phyloP scores from a whole-genome alignment of 2,329 filamentous ascomycete species.

The Diplodia intermedia region DNA sequence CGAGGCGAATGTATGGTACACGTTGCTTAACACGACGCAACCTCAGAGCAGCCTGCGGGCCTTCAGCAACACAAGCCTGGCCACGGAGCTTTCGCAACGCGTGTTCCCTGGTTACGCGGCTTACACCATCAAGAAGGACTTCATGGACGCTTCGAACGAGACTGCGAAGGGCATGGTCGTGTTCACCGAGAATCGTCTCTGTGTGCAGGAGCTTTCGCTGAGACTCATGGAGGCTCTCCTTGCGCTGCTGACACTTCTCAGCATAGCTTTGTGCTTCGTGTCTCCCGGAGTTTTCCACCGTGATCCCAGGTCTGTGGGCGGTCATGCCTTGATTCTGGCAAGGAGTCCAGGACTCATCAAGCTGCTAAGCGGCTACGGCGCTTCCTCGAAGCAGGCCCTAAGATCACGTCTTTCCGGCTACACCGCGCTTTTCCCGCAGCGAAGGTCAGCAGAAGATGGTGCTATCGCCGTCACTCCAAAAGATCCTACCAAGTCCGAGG shows the following conservation, averaged over 20 bases:
- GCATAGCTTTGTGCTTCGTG: background rate
- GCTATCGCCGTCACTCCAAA: background rate
- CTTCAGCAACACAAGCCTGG: background rate
- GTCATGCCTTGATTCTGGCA: background rate
- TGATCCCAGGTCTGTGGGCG: background rate
- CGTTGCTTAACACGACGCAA: background rate
- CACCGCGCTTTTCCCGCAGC: background rate
- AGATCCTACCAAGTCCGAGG: too few relatives aligned
- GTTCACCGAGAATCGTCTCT: background rate
- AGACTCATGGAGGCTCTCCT: conserved; percentile 4
- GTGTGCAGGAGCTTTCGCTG: background rate
- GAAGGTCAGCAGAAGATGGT: background rate
- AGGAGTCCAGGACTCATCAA: background rate
- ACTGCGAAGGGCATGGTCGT: background rate
- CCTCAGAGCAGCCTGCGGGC: background rate
- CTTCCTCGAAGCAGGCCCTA: background rate
- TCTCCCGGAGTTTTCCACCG: background rate
- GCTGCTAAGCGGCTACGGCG: background rate
- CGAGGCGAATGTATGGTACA: background rate
- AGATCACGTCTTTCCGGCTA: background rate
- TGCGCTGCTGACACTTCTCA: background rate
- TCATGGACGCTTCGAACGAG: background rate
- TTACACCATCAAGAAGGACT: background rate
- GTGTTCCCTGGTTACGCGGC: background rate
- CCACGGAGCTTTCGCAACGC: background rate